Evolutionary conservation across 1,139 yeast genomes (phyloP), one percentile per base, ranked within the genome.

Genomic region (Candida sanyaensis): DNA sequence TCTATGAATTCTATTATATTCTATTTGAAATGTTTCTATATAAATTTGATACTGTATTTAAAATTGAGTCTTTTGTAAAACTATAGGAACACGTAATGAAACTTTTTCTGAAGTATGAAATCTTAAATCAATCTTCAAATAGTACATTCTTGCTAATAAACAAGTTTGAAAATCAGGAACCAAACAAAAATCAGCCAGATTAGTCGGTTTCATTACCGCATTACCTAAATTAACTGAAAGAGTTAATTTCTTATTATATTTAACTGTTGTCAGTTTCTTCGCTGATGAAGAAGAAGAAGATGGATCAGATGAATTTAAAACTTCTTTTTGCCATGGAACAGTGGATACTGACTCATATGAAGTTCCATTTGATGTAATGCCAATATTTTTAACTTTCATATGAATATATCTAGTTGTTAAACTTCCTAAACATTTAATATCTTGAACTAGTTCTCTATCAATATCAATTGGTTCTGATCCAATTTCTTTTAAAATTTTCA

Each of bases 161-260:
- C 78, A 73, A 8, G 56, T 52, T 55, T 73, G 78, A 54, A 73
- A 73, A 42, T 68, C 74, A 0, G 78, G 78, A 4, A 71, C 62
- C 23, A 73, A 57, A 41, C 70, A 65, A 44, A 68, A 65, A n/a
- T 65, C 65, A 17, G 55, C 50, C 29, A 54, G 45, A 7, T 45
- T 50, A 6, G 46, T 47, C 11, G 54, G 54, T 28, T 46, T 50
- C 28, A 42, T 37, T 31, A 49, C 36, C 6, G 52, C 49, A 38
- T 52, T 50, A 10, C 55, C 52, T 21, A 59, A 44, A 43, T 59
- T 56, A 1, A 58, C 32, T 5, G 46, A 43, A 4, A 59, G n/a
- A 2, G 36, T 37, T n/a, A 59, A 48, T 5, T 49, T 39, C 37
- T 57, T 58, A 31, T 28, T 45, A 37, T 42, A 48, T 21, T 50